Evolutionary conservation across 2,329 filamentous ascomycete genomes (phyloP).

Genomic region (Hysterium pulicare): DNA sequence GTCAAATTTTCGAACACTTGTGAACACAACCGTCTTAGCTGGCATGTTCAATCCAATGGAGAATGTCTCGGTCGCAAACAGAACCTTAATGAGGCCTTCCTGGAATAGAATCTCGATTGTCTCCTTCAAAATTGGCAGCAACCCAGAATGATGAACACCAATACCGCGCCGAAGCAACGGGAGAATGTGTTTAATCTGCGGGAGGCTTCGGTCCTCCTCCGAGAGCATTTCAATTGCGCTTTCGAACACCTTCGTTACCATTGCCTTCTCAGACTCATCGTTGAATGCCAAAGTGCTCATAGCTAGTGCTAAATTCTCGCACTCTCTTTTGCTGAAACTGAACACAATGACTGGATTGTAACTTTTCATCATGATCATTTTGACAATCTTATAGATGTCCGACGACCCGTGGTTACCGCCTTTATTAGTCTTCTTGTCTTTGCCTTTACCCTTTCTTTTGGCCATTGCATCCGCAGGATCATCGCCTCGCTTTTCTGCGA

Average conservation of each 20-base stretch:
- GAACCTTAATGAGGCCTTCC: constrained; percentile 93
- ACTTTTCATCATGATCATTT: constrained; percentile 97
- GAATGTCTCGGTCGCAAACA: constrained; percentile 98
- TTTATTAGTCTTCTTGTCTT: constrained; percentile 88
- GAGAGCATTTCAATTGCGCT: constrained; percentile 91
- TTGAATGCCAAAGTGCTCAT: constrained; percentile 91
- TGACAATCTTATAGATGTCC: constrained; percentile 96
- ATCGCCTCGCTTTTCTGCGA: constrained; percentile 82
- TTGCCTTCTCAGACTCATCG: constrained; percentile 88
- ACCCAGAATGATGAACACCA: constrained; percentile 93
- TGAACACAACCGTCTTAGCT: constrained; percentile 98
- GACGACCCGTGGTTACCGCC: constrained; percentile 66
- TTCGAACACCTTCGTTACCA: constrained; percentile 91
- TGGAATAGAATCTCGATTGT: constrained; percentile 99
- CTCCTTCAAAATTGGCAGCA: constrained; percentile 94
- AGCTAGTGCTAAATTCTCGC: constrained; percentile 82
- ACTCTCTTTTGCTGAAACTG: constrained; percentile 98
- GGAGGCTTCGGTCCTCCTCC: constrained; percentile 82
- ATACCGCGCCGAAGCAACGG: constrained; percentile 88
- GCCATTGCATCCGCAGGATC: constrained; percentile 77
- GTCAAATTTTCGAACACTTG: constrained; percentile 92
- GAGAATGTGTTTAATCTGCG: constrained; percentile 86
- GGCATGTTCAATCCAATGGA: constrained; percentile 99
- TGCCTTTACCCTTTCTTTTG: constrained; percentile 80
- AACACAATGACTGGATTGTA: constrained; percentile 99